Conservation (phyloP, 2,329 filamentous ascomycete species). For the Fusarium compactum region DNA sequence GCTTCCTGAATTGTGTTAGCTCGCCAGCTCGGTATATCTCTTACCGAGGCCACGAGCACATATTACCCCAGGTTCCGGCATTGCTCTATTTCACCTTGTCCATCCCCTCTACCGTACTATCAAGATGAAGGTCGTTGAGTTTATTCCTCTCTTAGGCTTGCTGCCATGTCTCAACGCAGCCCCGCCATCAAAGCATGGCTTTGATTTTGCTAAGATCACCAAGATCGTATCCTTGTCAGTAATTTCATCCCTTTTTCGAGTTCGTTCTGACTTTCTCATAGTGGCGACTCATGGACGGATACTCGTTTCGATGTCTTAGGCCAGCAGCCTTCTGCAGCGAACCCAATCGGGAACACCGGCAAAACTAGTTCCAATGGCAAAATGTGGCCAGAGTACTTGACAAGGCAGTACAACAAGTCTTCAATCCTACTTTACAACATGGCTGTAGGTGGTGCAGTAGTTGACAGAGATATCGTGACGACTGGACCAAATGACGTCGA, state of each 20-base stretch:
- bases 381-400: slow-evolving; percentile 26
- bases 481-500: slow-evolving; percentile 15
- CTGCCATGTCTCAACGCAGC: background rate
- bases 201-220: background rate
- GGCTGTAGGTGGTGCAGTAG: slow-evolving; percentile 22
- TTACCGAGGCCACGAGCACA: background rate
- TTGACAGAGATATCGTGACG: slow-evolving; percentile 9
- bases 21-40: background rate
- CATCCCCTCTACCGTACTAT: background rate
- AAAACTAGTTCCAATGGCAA: slow-evolving; percentile 27
- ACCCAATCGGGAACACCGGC: slow-evolving; percentile 10
- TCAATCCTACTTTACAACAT: slow-evolving; percentile 10
- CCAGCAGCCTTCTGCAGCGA: background rate
- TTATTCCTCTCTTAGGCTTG: background rate
- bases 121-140: background rate
- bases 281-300: slow-evolving; percentile 24
- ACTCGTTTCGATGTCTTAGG: slow-evolving; percentile 16
- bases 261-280: background rate
- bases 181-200: background rate
- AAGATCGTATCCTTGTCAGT: slow-evolving; percentile 5
- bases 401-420: slow-evolving; percentile 4
- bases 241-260: fast-evolving
- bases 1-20: background rate
- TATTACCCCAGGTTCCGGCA: background rate
- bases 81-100: background rate